Conservation (phyloP, 495 filamentous ascomycete genomes). For the Aspergillus ellipticus region DNA sequence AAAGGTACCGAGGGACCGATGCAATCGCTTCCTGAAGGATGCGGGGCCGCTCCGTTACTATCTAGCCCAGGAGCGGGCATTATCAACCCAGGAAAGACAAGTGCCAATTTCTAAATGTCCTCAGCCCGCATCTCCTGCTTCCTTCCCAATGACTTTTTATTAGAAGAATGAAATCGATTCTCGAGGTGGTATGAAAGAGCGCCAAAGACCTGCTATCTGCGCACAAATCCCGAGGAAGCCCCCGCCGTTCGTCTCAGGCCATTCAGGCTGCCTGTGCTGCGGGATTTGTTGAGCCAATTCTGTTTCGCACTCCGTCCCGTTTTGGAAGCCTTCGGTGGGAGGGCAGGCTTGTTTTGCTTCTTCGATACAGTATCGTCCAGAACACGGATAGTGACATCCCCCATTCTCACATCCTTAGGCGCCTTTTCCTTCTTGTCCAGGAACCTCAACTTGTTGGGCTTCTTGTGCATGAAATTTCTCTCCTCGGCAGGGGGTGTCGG, state of each 20-base stretch:
- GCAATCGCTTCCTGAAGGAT: background rate
- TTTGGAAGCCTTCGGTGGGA: conserved; percentile 51
- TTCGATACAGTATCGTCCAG: conserved; percentile 38
- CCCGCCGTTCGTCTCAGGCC: conserved; percentile 38
- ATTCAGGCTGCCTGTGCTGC: conserved; percentile 34
- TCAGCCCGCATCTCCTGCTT: background rate
- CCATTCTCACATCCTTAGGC: conserved; percentile 52
- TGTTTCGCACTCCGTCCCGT: conserved; percentile 42
- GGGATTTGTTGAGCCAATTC: conserved; percentile 44
- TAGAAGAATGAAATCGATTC: background rate
- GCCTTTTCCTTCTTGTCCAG: conserved; percentile 48
- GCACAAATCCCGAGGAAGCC: conserved; percentile 43
- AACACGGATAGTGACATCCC: conserved; percentile 50
- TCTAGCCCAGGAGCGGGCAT: background rate
- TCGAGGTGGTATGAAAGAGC: background rate
- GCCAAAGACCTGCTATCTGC: conserved; percentile 22
- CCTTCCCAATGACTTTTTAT: background rate
- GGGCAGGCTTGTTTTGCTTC: conserved; percentile 28
- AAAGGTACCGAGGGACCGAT: background rate
- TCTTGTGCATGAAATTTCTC: conserved; percentile 23
- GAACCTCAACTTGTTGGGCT: conserved; percentile 47
- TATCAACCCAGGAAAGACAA: background rate
- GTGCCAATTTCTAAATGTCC: background rate
- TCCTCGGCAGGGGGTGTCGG: conserved; percentile 37
- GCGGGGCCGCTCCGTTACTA: background rate